Evolutionary conservation across 441 rosid species (phyloP), one percentile per base, ranked within the genome.

Genomic region (Kokia cookei): DNA sequence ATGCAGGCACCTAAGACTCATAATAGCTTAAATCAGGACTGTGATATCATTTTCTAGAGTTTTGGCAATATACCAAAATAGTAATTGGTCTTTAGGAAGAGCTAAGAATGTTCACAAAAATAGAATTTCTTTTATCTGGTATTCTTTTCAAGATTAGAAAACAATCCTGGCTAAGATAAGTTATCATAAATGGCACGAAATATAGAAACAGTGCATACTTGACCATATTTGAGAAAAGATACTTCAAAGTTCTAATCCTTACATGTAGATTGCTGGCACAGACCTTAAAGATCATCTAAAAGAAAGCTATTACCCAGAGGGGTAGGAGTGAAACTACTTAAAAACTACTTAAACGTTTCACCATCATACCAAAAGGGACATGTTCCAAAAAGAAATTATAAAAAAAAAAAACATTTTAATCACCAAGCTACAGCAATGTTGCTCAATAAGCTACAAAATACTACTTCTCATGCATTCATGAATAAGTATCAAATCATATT

Each of bases 1-100:
- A 92, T 57, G 97, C 97, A 73, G 97, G 97, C 63, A 93, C 86
- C 98, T 93, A 89, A 72, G 82, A 5, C 27, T 17, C 86, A 91
- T 90, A 87, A 73, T 82, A 60, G 11, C 75, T 54, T 37, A 54
- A 35, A 37, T 55, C 19, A 54, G 43, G 15, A 19, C 40, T n/a
- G 7, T 9, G 2, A 43, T 17, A 17, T 26, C 60, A 24, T 27
- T 68, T 27, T 47, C 43, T 50, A 68, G 15, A 51, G 43, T 27
- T 50, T 51, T 68, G 10, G 5, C 15, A 50, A 68, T 27, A 68
- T n/a, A 68, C 51, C 24, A 1, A 65, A 37, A 65, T 2, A 43
- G 11, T 19, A 22, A 22, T 45, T 45, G 19, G 37, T 43, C 2
- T 22, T 43, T 45, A 22, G 54, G 53, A 65, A 65, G 50, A 45